A percentile compares a stretch with the other conserved stretches of the same genome.
phyloP scores from a whole-genome alignment of 768 basidiomycete genomes.

The Termitomyces sp. region DNA sequence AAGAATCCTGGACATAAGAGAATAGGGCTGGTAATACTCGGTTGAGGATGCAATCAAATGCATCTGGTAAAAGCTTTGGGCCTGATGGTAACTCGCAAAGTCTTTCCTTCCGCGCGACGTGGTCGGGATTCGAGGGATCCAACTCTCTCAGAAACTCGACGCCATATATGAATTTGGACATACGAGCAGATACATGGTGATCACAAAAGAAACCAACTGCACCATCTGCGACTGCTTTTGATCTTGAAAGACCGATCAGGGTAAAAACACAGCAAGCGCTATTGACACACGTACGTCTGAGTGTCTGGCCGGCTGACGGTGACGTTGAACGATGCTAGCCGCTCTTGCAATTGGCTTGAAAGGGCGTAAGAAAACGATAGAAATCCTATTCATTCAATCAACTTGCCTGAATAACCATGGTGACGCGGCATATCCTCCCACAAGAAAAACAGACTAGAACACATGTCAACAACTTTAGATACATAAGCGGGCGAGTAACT shows the following conservation, averaged over 20 bases:
- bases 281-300: conserved; percentile 50
- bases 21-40: conserved; percentile 37
- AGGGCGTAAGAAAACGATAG: background rate
- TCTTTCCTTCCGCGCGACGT: conserved; percentile 54
- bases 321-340: conserved; percentile 47
- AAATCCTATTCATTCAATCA: background rate
- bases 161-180: conserved; percentile 79
- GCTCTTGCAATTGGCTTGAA: conserved; percentile 59
- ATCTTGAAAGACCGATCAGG: conserved; percentile 33
- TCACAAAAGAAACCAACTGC: conserved; percentile 83
- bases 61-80: conserved; percentile 72
- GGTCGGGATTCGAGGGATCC: conserved; percentile 60
- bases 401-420: conserved; percentile 63
- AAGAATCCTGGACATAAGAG: background rate
- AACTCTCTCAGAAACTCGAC: conserved; percentile 72
- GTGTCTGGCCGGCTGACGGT: conserved; percentile 72
- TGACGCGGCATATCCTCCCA: conserved; percentile 80
- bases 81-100: conserved; percentile 75
- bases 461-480: background rate
- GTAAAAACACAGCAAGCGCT: background rate
- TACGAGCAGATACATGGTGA: conserved; percentile 76
- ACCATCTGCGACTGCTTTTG: conserved; percentile 82
- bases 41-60: conserved; percentile 75
- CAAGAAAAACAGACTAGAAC: conserved; percentile 69
- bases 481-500: conserved; percentile 4